A percentile compares a stretch with the other conserved stretches of the same genome.
These are phyloP conservation scores for Vigna unguiculata DNA, from an alignment of 306 rosid genomes.

Conservation along the genomic window DNA sequence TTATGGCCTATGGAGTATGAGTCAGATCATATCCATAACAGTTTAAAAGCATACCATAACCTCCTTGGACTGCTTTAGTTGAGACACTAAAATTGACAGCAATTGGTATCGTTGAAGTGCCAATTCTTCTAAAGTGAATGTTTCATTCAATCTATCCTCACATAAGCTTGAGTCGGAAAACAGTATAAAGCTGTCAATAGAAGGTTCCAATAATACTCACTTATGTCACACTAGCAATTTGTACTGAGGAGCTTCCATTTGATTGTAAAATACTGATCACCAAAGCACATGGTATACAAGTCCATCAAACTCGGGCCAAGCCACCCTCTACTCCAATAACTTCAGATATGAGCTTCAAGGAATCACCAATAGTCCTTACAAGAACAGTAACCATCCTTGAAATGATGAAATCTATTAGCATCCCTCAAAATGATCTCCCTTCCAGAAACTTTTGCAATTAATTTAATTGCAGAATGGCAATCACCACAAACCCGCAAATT, in stretches of 20 bases:
- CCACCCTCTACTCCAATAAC: slow-evolving; percentile 54
- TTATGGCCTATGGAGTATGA: background rate
- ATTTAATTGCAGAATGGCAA: slow-evolving; percentile 76
- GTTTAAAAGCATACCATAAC: slow-evolving; percentile 67
- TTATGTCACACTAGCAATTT: slow-evolving; percentile 7
- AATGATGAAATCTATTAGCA: slow-evolving; percentile 80
- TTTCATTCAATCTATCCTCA: slow-evolving; percentile 68
- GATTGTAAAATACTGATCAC: slow-evolving; percentile 69
- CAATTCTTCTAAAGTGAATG: slow-evolving; percentile 65
- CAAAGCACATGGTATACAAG: slow-evolving; percentile 59
- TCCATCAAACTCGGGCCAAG: slow-evolving; percentile 61
- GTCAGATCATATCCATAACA: background rate
- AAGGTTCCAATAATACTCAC: slow-evolving; percentile 23
- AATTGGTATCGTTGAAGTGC: slow-evolving; percentile 52
- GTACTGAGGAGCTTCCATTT: slow-evolving; percentile 59
- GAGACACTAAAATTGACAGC: slow-evolving; percentile 52
- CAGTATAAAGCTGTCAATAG: too few species aligned
- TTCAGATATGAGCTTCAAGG: slow-evolving; percentile 31
- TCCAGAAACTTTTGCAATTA: slow-evolving; percentile 73
- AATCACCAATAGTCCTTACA: slow-evolving; percentile 78
- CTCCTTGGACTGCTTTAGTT: slow-evolving; percentile 66
- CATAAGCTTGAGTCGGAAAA: slow-evolving; percentile 61
- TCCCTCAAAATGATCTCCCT: slow-evolving; percentile 81
- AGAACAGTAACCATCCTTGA: slow-evolving; percentile 73
- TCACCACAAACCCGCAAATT: slow-evolving; percentile 85